Conservation (phyloP, 225 moss, liverwort and hornwort genomes). For the Thuidium tamariscinum region DNA sequence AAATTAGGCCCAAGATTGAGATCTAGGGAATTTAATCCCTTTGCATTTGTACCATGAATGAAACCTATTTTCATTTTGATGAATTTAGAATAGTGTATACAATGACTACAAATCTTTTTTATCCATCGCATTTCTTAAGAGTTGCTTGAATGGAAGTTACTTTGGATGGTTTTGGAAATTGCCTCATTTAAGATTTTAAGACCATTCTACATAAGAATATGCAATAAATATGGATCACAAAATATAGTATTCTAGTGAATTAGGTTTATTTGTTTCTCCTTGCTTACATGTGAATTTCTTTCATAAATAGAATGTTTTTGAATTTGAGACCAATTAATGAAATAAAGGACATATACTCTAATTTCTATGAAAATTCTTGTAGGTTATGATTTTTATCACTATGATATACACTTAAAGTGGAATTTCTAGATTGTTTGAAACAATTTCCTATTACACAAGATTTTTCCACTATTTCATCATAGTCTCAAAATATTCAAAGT, state of each 20-base stretch:
- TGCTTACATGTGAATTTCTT: not conserved
- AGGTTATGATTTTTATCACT: not conserved
- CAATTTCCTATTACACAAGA: not conserved
- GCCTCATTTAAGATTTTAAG: not conserved
- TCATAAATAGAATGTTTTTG: not conserved
- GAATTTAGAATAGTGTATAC: not conserved
- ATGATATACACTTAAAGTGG: accelerated
- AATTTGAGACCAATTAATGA: not conserved
- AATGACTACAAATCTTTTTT: not conserved
- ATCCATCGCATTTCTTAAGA: not conserved
- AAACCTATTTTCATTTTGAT: accelerated
- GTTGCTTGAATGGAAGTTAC: not conserved
- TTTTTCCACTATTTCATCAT: not conserved
- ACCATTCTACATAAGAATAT: not conserved
- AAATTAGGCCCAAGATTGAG: not conserved
- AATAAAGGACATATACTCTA: not conserved
- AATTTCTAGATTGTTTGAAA: accelerated
- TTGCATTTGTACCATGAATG: not conserved
- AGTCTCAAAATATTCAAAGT: not conserved
- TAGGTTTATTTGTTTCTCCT: accelerated
- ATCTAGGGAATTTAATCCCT: accelerated
- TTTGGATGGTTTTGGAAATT: not conserved
- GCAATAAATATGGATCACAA: not conserved
- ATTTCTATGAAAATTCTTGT: not conserved
- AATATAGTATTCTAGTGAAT: not conserved